Percentiles rank a stretch among this genome's conserved stretches.
phyloP scores from a whole-genome alignment of 1,284 basidiomycete genomes.

The Tilletia horrida region DNA sequence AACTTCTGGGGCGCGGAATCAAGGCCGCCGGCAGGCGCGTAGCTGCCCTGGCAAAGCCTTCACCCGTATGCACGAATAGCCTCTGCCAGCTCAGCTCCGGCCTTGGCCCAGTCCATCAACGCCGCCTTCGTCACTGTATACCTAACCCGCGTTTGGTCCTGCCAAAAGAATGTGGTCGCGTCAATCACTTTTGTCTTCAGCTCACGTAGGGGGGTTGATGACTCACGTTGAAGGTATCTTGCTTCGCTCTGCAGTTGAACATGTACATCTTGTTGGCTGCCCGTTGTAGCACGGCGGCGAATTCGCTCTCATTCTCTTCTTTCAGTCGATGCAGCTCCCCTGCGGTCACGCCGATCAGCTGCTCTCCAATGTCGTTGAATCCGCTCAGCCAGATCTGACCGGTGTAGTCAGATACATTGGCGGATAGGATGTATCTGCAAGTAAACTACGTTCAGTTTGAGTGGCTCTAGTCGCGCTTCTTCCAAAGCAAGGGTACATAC shows the following conservation, averaged over 20 bases:
- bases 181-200: not conserved
- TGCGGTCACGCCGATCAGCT: constrained; percentile 70
- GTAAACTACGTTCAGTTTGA: not conserved
- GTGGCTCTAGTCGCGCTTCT: no score
- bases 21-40: no score
- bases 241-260: constrained; percentile 80
- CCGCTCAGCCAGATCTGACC: constrained; percentile 88
- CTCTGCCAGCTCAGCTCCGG: constrained; percentile 44
- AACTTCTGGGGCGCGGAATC: no score
- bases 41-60: not conserved
- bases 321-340: constrained; percentile 73
- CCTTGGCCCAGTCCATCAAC: constrained; percentile 45
- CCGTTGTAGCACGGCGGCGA: constrained; percentile 65
- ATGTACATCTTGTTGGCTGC: constrained; percentile 72
- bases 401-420: constrained; percentile 84
- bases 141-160: constrained; percentile 44
- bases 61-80: constrained; percentile 28
- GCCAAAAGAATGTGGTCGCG: not conserved
- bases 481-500: constrained; percentile 56
- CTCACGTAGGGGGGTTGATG: not conserved
- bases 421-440: constrained; percentile 77
- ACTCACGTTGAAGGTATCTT: constrained; percentile 51
- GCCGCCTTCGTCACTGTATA: constrained; percentile 45
- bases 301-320: constrained; percentile 68
- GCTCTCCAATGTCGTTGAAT: constrained; percentile 86